Evolutionary conservation across 2,329 filamentous ascomycete species (phyloP).

Genomic region (Neophaeococcomyces mojaviensis): DNA sequence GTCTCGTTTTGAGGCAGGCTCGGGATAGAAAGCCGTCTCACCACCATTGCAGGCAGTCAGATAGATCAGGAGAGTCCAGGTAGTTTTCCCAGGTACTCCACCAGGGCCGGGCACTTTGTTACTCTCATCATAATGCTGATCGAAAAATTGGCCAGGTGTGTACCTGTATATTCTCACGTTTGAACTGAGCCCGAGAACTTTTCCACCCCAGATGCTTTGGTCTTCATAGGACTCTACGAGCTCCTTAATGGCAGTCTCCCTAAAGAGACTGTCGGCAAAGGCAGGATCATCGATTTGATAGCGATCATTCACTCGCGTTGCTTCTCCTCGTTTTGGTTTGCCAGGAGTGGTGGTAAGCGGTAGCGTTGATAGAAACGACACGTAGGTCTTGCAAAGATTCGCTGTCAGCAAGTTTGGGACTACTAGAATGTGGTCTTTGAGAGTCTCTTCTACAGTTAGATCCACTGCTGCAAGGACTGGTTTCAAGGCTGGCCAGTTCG

Average conservation of each 20-base stretch:
- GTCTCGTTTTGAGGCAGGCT: slow-evolving; percentile 42
- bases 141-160: slow-evolving; percentile 78
- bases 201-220: slow-evolving; percentile 61
- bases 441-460: slow-evolving; percentile 51
- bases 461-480: slow-evolving; percentile 60
- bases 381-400: slow-evolving; percentile 66
- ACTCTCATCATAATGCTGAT: slow-evolving; percentile 86
- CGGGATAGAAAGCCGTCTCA: slow-evolving; percentile 85
- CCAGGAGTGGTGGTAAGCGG: slow-evolving; percentile 71
- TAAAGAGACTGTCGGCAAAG: slow-evolving; percentile 73
- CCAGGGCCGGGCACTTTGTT: slow-evolving; percentile 59
- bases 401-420: slow-evolving; percentile 68
- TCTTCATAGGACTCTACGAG: slow-evolving; percentile 37
- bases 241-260: slow-evolving; percentile 64
- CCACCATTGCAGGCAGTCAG: slow-evolving; percentile 78
- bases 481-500: slow-evolving; percentile 65
- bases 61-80: slow-evolving; percentile 87
- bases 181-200: slow-evolving; percentile 74
- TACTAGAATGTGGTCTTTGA: slow-evolving; percentile 63
- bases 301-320: slow-evolving; percentile 79
- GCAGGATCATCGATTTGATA: slow-evolving; percentile 69
- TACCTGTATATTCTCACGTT: slow-evolving; percentile 90
- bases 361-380: slow-evolving; percentile 62
- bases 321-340: slow-evolving; percentile 70
- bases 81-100: slow-evolving; percentile 57